Conservation (phyloP, 192 early-diverging fungal genomes). For the Coemansia sp. region DNA sequence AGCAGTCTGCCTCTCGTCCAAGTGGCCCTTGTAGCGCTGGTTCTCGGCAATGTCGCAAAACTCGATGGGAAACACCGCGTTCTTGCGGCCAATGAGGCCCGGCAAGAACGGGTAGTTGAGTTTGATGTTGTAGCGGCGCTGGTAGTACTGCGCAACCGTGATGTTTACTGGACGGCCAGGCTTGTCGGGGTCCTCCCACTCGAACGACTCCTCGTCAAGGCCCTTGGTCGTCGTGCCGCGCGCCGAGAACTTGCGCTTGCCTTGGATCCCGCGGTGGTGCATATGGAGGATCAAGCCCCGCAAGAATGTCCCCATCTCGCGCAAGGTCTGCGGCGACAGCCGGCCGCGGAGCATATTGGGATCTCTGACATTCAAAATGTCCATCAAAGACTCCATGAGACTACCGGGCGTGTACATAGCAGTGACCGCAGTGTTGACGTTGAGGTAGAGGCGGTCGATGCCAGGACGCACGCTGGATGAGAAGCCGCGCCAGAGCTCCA, state of each 20-base stretch:
- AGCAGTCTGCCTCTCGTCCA: conserved; percentile 84
- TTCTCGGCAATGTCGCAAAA: conserved; percentile 83
- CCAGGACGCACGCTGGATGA: conserved; percentile 87
- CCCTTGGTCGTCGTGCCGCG: conserved; percentile 66
- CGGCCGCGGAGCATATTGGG: conserved; percentile 43
- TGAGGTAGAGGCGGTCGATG: conserved; percentile 72
- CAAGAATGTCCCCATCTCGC: conserved; percentile 39
- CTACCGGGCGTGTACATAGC: conserved; percentile 70
- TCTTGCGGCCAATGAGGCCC: conserved; percentile 73
- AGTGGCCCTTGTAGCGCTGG: conserved; percentile 81
- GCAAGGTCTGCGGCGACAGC: conserved; percentile 5
- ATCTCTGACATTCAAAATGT: conserved; percentile 64
- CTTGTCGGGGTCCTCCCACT: conserved; percentile 51
- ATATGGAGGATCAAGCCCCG: conserved; percentile 61
- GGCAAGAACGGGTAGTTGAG: conserved; percentile 84
- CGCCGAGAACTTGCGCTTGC: conserved; percentile 75
- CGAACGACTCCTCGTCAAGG: conserved; percentile 75
- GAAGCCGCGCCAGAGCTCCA: conserved; percentile 93
- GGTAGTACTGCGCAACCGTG: conserved; percentile 81
- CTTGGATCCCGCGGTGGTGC: conserved; percentile 60
- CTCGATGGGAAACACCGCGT: conserved; percentile 87
- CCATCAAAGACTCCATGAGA: conserved; percentile 71
- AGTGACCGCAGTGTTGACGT: conserved; percentile 72
- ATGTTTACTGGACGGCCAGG: conserved; percentile 58
- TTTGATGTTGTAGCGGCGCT: conserved; percentile 67